phyloP scores from a whole-genome alignment of 2,329 filamentous ascomycete genomes.

The Diaporthe velutina region DNA sequence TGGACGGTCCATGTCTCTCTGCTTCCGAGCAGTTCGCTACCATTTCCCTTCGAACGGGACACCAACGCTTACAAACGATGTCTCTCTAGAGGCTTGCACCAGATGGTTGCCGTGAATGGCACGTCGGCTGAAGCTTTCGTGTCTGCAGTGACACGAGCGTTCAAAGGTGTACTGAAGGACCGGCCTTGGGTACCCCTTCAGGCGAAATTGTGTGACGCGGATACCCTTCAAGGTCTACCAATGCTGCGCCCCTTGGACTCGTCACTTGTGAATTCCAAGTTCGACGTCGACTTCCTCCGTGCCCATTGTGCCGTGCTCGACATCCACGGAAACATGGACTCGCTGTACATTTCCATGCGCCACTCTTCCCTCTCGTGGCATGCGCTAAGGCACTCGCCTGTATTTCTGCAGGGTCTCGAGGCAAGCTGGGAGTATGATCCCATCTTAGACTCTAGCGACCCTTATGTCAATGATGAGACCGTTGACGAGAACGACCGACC shows the following conservation, averaged over 20 bases:
- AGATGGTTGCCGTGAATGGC: slow-evolving; percentile 66
- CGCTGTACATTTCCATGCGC: slow-evolving; percentile 71
- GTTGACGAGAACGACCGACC: slow-evolving; percentile 53
- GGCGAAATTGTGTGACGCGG: slow-evolving; percentile 68
- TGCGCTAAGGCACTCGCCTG: slow-evolving; percentile 60
- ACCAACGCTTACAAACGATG: slow-evolving; percentile 72
- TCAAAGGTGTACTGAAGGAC: slow-evolving; percentile 62
- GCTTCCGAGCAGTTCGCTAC: slow-evolving; percentile 64
- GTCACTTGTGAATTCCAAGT: slow-evolving; percentile 55
- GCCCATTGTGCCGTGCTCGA: slow-evolving; percentile 69
- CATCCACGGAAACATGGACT: slow-evolving; percentile 67
- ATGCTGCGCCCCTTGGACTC: slow-evolving; percentile 69
- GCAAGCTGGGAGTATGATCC: slow-evolving; percentile 66
- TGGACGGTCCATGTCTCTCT: slow-evolving; percentile 74
- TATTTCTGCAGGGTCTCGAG: slow-evolving; percentile 66
- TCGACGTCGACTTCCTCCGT: slow-evolving; percentile 65
- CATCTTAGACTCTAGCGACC: slow-evolving; percentile 59
- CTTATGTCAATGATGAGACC: slow-evolving; percentile 51
- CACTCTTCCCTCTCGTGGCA: slow-evolving; percentile 69
- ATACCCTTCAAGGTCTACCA: slow-evolving; percentile 66
- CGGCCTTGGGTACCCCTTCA: slow-evolving; percentile 70
- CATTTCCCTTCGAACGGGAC: slow-evolving; percentile 73
- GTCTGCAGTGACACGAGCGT: slow-evolving; percentile 62
- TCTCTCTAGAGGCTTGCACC: slow-evolving; percentile 70
- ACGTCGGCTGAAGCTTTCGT: slow-evolving; percentile 63